Evolutionary conservation across 2,329 filamentous ascomycete species (phyloP).

Genomic region (Teratosphaeria nubilosa): DNA sequence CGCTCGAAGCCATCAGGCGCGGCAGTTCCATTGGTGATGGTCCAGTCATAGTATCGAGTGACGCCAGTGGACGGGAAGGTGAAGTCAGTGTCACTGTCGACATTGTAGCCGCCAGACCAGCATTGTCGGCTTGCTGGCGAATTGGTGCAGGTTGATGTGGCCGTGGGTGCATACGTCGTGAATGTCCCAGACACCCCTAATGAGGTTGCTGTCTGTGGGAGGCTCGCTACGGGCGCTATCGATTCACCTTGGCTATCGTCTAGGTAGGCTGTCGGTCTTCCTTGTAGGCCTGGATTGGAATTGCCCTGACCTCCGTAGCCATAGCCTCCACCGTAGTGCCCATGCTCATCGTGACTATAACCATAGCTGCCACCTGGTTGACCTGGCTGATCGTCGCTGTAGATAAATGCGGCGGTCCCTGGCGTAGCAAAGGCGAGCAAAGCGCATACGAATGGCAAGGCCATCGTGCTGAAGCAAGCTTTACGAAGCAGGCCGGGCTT

Average conservation of each 20-base stretch:
- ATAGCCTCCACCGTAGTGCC: not conserved
- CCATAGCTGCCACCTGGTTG: not conserved
- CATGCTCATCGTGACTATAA: not conserved
- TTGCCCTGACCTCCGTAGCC: not conserved
- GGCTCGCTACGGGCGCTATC: not conserved
- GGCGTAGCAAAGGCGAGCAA: not conserved
- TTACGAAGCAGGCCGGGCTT: not conserved
- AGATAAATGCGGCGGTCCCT: not conserved
- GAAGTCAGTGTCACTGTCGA: not conserved
- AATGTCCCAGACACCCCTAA: not conserved
- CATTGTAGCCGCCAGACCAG: not conserved
- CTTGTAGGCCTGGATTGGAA: not conserved
- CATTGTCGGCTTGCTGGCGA: not conserved
- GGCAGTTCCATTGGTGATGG: constrained; percentile 16
- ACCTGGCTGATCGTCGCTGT: not conserved
- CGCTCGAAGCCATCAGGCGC: constrained; percentile 20
- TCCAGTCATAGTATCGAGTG: constrained; percentile 21
- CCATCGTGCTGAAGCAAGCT: not conserved
- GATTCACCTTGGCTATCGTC: not conserved
- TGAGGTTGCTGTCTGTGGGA: not conserved
- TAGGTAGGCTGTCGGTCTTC: not conserved
- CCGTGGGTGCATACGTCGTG: not conserved
- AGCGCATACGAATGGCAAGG: not conserved
- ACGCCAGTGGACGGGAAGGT: constrained; percentile 21
- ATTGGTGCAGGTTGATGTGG: not conserved